Conservation (phyloP, 805 yeast genomes). For the Candida silvicultrix region DNA sequence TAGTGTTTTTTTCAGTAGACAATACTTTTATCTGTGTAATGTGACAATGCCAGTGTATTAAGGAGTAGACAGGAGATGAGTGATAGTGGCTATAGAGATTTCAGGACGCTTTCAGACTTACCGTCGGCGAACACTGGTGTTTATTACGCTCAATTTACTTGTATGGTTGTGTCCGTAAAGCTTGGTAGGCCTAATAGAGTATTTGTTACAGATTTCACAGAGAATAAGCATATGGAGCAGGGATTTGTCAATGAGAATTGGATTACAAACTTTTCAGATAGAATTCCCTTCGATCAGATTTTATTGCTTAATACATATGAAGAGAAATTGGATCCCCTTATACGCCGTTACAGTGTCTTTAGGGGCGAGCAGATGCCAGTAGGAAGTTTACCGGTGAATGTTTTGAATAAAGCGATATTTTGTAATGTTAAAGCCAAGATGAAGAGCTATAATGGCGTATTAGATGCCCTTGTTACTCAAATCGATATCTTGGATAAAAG, state of each 20-base stretch:
- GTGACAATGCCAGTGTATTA: too few species aligned
- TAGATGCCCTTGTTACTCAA: slow-evolving; percentile 5
- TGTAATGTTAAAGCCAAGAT: slow-evolving; percentile 5
- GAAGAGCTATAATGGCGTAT: slow-evolving; percentile 1
- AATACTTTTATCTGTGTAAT: neutral
- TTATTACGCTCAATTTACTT: neutral
- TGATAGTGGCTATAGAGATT: neutral
- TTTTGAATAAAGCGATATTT: slow-evolving; percentile 7
- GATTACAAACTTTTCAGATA: slow-evolving; percentile 1
- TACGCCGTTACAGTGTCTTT: neutral
- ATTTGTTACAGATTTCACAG: slow-evolving; percentile 9
- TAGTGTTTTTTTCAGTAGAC: neutral
- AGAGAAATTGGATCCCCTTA: slow-evolving; percentile 2
- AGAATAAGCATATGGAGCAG: slow-evolving; percentile 2
- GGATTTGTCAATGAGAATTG: neutral
- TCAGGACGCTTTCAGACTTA: neutral
- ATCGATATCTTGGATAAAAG: neutral
- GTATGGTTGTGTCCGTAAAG: neutral
- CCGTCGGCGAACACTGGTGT: neutral
- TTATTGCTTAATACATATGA: slow-evolving; percentile 4
- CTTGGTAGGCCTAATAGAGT: neutral
- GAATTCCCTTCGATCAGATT: slow-evolving; percentile 1
- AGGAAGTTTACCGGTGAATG: slow-evolving; percentile 1
- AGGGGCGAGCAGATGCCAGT: neutral
- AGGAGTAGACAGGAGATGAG: too few species aligned